Evolutionary conservation across 192 early-diverging fungal species (phyloP), one percentile per base, ranked within the genome.

Genomic region (Globomyces pollinis-pini): DNA sequence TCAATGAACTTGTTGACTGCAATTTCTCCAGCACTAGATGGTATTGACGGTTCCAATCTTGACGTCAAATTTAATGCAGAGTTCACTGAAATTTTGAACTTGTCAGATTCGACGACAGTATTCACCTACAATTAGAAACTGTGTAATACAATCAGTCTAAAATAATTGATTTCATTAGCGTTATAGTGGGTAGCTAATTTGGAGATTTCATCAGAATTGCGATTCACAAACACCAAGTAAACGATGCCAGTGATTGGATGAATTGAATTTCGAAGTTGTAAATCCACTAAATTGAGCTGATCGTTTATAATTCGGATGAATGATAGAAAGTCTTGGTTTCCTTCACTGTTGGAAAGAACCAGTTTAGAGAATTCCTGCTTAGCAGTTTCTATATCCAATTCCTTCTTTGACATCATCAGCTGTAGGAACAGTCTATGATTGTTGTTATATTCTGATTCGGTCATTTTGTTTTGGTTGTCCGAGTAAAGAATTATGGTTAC

Each of bases 121-220:
- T 47, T 6, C 23, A 47, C 7, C 28, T 26, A 47, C 23, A 28
- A 20, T 47, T 8, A 47, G n/a, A 28, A 9, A 47, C 8, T 26
- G 7, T 5, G 2, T 28, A 47, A 7, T 47, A 47, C 44, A 47
- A 47, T 47, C 23, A 28, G 23, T 26, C 28, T 47, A 26, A 47
- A 47, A n/a, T 28, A 47, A 26, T 47, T 47, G 15, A 47, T 26
- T 47, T 47, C 44, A n/a, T 47, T 47, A 28, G 44, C 44, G 15
- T 47, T 47, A 12, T 28, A 47, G 28, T 47, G 23, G 5, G 44
- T 47, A 12, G 44, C 6, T 28, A 26, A 47, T 26, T 28, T 8
- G 5, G 44, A 47, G 23, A 47, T n/a, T 47, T 47, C 44, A 47
- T 47, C 44, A 11, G 44, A 21, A 28, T 47, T 47, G 23, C 44